A percentile compares a stretch with the other conserved stretches of the same genome.
These are phyloP conservation scores for Polyplosphaeria fusca DNA, from an alignment of 495 filamentous ascomycete species.

Conservation along the genomic window DNA sequence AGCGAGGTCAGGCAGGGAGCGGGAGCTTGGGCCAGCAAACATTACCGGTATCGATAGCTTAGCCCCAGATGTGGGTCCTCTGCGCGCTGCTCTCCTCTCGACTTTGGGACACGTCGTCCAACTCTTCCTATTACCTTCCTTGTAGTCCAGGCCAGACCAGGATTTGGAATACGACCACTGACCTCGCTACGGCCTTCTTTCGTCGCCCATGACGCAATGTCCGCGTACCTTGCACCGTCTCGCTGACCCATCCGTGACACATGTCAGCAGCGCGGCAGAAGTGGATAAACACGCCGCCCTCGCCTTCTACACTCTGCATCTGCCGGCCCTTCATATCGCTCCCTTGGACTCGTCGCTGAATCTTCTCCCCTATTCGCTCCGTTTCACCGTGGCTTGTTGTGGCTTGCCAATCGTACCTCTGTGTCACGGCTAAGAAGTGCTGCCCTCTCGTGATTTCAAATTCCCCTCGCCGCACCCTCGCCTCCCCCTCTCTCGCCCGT, in stretches of 20 bases:
- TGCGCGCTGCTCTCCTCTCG: not conserved
- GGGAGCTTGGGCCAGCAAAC: not conserved
- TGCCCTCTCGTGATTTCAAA: not conserved
- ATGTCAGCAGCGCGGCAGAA: conserved; percentile 4
- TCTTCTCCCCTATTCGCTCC: not conserved
- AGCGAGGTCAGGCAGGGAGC: not conserved
- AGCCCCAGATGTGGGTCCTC: not conserved
- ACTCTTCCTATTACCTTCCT: too few species aligned
- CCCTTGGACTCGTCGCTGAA: conserved; percentile 2
- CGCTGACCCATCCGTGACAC: not conserved
- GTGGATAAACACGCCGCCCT: conserved; percentile 9
- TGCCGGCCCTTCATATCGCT: not conserved
- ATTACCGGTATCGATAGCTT: not conserved
- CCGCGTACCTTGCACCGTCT: not conserved
- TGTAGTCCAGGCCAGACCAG: too few species aligned
- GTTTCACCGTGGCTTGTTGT: not conserved
- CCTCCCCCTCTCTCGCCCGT: too few species aligned
- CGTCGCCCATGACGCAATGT: too few species aligned
- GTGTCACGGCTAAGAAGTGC: not conserved
- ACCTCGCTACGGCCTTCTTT: too few species aligned
- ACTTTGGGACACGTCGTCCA: too few species aligned
- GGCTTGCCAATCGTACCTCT: not conserved
- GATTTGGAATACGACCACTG: too few species aligned
- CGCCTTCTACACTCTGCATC: not conserved
- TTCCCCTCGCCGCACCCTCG: not conserved